A percentile compares a stretch with the other conserved stretches of the same genome.
These are phyloP conservation scores for Pythium sukuiense DNA, from an alignment of 352 stramenopile genomes.

Conservation along the genomic window DNA sequence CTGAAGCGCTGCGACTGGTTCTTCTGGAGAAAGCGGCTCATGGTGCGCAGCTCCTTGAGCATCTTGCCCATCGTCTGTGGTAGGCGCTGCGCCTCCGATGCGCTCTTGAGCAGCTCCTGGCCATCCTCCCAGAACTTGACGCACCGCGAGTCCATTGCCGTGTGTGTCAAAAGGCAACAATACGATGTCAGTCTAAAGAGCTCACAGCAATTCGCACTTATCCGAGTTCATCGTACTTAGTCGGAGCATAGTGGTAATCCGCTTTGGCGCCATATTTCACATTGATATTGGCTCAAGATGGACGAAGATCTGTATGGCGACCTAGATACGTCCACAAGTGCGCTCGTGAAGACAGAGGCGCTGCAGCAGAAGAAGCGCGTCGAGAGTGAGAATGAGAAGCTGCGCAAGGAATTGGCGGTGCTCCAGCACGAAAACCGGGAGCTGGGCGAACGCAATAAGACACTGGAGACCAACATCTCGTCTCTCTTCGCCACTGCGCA, in stretches of 20 bases:
- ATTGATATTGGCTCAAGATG: neutral
- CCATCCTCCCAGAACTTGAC: constrained; percentile 80
- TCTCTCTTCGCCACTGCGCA: constrained; percentile 73
- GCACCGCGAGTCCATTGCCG: constrained; percentile 60
- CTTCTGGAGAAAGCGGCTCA: constrained; percentile 74
- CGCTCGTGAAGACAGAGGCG: constrained; percentile 64
- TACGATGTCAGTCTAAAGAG: neutral
- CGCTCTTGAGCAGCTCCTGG: constrained; percentile 44
- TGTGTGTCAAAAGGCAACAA: neutral
- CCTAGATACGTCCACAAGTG: constrained; percentile 75
- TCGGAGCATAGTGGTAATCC: neutral
- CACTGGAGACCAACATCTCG: constrained; percentile 75
- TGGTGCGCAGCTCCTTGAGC: constrained; percentile 69
- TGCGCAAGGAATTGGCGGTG: constrained; percentile 54
- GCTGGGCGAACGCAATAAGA: constrained; percentile 55
- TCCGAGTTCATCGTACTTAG: neutral
- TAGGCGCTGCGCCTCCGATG: constrained; percentile 28
- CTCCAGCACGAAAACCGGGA: constrained; percentile 64
- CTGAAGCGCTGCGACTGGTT: constrained; percentile 81
- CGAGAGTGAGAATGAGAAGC: constrained; percentile 51
- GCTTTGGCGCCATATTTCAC: constrained; percentile 9
- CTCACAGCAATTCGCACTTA: too few species aligned
- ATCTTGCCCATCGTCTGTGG: constrained; percentile 49
- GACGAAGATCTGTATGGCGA: constrained; percentile 78
- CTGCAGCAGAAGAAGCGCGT: constrained; percentile 52